A percentile compares a stretch with the other conserved stretches of the same genome.
phyloP scores from a whole-genome alignment of 2,329 filamentous ascomycete species.

The Botrytis hyacinthi region DNA sequence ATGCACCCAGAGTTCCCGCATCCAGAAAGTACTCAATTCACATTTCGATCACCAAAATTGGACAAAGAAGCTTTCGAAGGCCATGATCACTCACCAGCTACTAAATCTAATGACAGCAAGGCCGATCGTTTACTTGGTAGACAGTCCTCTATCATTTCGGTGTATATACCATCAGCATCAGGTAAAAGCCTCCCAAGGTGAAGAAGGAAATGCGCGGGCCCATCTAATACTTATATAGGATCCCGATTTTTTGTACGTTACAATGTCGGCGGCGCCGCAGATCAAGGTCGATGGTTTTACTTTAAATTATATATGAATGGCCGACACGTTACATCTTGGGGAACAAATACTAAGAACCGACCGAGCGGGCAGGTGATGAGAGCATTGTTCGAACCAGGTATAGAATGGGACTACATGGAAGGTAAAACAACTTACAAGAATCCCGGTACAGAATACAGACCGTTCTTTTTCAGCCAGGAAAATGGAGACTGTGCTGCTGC shows the following conservation, averaged over 20 bases:
- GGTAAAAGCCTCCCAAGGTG: constrained; percentile 40
- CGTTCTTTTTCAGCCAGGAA: constrained; percentile 48
- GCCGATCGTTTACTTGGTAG: constrained; percentile 37
- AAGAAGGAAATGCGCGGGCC: not conserved
- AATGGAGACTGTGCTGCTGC: constrained; percentile 41
- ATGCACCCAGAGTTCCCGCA: constrained; percentile 55
- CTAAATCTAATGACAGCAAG: constrained; percentile 29
- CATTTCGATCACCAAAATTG: constrained; percentile 32
- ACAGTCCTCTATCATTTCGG: constrained; percentile 46
- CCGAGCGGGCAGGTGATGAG: constrained; percentile 44
- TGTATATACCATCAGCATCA: constrained; percentile 56
- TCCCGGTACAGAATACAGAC: constrained; percentile 48
- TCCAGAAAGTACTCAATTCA: constrained; percentile 49
- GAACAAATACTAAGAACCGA: constrained; percentile 43
- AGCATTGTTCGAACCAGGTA: constrained; percentile 50
- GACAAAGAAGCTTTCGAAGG: not conserved
- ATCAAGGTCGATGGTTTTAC: constrained; percentile 45
- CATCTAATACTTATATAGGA: constrained; percentile 40
- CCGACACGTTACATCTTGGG: constrained; percentile 52
- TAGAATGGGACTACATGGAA: constrained; percentile 44
- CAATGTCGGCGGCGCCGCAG: constrained; percentile 39
- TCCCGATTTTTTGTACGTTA: constrained; percentile 55
- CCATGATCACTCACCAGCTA: constrained; percentile 19
- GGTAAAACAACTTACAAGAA: constrained; percentile 39
- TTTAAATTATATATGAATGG: constrained; percentile 58